Conservation (phyloP, 228 moss, liverwort and hornwort genomes). For the Sphagnum magellanicum region DNA sequence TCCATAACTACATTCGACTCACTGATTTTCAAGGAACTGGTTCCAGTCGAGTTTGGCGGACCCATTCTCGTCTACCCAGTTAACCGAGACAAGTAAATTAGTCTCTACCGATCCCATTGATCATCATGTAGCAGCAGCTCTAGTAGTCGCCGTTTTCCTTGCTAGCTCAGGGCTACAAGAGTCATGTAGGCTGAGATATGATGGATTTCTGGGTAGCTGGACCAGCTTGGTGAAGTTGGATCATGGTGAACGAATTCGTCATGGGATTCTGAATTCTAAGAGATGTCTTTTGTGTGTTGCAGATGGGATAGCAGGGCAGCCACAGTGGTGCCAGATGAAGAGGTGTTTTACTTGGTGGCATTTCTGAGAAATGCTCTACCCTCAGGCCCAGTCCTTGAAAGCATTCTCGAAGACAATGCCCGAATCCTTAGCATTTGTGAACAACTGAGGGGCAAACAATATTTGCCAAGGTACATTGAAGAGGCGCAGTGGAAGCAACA, state of each 20-base stretch:
- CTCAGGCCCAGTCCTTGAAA: constrained; percentile 12
- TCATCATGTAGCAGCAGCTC: background rate
- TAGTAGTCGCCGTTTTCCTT: too few relatives aligned
- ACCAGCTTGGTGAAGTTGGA: too few relatives aligned
- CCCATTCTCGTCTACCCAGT: constrained; percentile 73
- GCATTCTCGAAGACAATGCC: constrained; percentile 30
- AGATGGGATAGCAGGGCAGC: constrained; percentile 70
- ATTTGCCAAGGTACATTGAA: constrained; percentile 33
- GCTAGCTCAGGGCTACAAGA: too few relatives aligned
- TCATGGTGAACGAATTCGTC: too few relatives aligned
- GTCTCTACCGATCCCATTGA: background rate
- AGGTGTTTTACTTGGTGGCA: constrained; percentile 79
- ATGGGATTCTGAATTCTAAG: too few relatives aligned
- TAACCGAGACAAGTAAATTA: constrained; percentile 66
- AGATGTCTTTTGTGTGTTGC: background rate
- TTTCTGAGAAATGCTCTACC: constrained; percentile 58
- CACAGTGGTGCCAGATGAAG: constrained; percentile 54
- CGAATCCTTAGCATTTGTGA: constrained; percentile 38
- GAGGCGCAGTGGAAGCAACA: constrained; percentile 35
- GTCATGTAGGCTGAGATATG: too few relatives aligned
- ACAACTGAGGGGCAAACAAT: constrained; percentile 45
- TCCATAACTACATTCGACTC: constrained; percentile 52
- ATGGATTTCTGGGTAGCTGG: too few relatives aligned
- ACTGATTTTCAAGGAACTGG: constrained; percentile 50
- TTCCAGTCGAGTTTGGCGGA: constrained; percentile 44